Evolutionary conservation across 2,329 filamentous ascomycete species (phyloP).

Genomic region (Alternaria brassicae): DNA sequence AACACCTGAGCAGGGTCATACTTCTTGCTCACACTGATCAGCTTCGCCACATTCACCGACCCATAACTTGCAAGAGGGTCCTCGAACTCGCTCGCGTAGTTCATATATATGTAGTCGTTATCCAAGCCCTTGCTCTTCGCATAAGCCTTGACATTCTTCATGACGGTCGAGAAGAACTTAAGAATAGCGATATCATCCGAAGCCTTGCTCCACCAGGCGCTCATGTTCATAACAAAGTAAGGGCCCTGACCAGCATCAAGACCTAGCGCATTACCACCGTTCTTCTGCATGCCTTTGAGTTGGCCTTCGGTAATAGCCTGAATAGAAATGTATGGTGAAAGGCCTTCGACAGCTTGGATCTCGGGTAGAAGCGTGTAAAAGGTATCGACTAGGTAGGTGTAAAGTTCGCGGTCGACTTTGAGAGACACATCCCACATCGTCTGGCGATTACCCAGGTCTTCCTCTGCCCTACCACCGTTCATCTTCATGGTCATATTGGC

Average conservation of each 20-base stretch:
- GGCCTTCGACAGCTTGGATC: constrained; percentile 19
- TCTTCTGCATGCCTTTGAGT: constrained; percentile 33
- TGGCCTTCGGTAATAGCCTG: constrained; percentile 35
- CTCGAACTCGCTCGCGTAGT: constrained; percentile 55
- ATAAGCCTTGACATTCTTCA: constrained; percentile 27
- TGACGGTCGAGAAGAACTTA: constrained; percentile 25
- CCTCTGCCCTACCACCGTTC: constrained; percentile 27
- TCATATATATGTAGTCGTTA: constrained; percentile 50
- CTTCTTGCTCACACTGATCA: constrained; percentile 43
- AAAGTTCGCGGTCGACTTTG: constrained; percentile 33
- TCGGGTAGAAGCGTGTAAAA: constrained; percentile 23
- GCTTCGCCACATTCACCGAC: constrained; percentile 38
- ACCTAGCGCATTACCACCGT: constrained; percentile 41
- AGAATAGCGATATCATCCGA: constrained; percentile 31
- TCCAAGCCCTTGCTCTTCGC: constrained; percentile 22
- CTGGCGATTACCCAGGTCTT: constrained; percentile 24
- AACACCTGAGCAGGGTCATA: constrained; percentile 53
- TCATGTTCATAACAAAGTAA: constrained; percentile 32
- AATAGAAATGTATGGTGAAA: constrained; percentile 29
- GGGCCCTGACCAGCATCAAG: constrained; percentile 27
- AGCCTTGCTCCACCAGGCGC: constrained; percentile 21
- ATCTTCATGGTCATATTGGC: constrained; percentile 30
- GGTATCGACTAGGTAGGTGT: constrained; percentile 28
- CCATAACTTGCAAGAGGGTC: constrained; percentile 49
- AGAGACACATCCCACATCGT: constrained; percentile 40